Base-by-base conservation (phyloP, 345 rosid species). In the Isatis tinctoria region DNA sequence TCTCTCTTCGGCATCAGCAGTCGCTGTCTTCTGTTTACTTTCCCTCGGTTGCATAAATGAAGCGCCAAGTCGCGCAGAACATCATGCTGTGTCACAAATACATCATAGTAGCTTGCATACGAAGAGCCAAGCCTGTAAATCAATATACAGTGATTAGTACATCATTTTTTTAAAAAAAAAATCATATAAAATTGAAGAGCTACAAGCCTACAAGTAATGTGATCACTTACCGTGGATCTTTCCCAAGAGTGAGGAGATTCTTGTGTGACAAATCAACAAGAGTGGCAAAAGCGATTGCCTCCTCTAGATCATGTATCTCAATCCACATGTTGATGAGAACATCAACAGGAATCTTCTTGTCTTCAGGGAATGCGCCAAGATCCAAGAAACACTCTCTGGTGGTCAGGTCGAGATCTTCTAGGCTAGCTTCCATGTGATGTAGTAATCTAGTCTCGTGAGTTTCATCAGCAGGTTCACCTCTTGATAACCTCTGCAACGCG, bases 321-420 rank as follows among this genome's bases (percentile, higher is more conserved):
- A 81, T 83, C 98, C 98, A 94, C 87, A 90, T 86, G 63, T 89
- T 91, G 74, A 90, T 86, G 56, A 94, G 91, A 33, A 88, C 83
- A 80, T 90, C 93, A 22, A 92, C 85, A 60, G 99, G 93, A 64
- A 95, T 95, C 80, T 85, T 92, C 72, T 73, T 87, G 84, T 90
- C 99, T 88, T 95, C 99, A 32, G 98, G 96, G 78, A 95, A 92
- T n/a, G 96, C 82, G 9, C 97, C 97, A 84, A 95, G 66, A 76
- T 95, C 99, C 85, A 90, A 58, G 92, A 91, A 91, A 79, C 97
- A 91, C 41, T 89, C 95, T 66, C 27, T 82, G 8, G 86, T 87
- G 62, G 61, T 87, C 27, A 24, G 33, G 14, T 80, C 67, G 82
- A 91, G 87, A 77, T 83, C 75, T 0, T 79, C 74, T 3, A 85